Conservation (phyloP, 2,329 filamentous ascomycete genomes). For the Monilinia polystroma region DNA sequence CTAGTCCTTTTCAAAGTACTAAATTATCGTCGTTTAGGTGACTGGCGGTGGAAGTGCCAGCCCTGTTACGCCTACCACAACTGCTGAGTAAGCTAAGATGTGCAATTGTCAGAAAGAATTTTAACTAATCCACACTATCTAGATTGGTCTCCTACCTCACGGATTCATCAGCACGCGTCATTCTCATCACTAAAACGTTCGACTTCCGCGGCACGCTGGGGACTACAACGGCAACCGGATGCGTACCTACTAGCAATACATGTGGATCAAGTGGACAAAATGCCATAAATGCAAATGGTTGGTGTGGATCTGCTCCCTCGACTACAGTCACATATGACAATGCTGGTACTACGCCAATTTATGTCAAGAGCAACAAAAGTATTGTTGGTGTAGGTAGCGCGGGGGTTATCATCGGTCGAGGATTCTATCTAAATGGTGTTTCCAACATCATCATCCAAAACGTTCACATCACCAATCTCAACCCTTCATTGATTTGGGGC, state of each 20-base stretch:
- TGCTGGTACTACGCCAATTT: constrained; percentile 31
- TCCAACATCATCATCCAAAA: constrained; percentile 37
- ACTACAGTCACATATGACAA: constrained; percentile 24
- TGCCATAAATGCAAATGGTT: constrained; percentile 26
- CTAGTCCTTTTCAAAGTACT: not conserved
- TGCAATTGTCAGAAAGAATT: not conserved
- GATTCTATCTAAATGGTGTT: constrained; percentile 32
- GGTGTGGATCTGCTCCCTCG: constrained; percentile 21
- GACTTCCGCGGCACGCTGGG: constrained; percentile 28
- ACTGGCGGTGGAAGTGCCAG: constrained; percentile 58
- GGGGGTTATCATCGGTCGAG: constrained; percentile 34
- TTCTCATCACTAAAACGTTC: constrained; percentile 54
- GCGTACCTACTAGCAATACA: constrained; percentile 24
- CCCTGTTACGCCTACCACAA: constrained; percentile 41
- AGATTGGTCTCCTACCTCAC: constrained; percentile 54
- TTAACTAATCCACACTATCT: constrained; percentile 43
- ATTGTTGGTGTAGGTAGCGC: constrained; percentile 32
- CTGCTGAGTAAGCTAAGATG: constrained; percentile 3
- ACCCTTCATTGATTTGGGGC: constrained; percentile 43
- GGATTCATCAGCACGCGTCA: constrained; percentile 53
- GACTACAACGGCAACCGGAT: constrained; percentile 22
- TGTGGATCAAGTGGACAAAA: constrained; percentile 24
- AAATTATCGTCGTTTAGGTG: constrained; percentile 9
- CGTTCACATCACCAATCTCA: constrained; percentile 38
- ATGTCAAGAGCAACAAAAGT: constrained; percentile 36